These are phyloP conservation scores for Boletus reticuloceps DNA, from an alignment of 768 basidiomycete genomes.

Conservation along the genomic window DNA sequence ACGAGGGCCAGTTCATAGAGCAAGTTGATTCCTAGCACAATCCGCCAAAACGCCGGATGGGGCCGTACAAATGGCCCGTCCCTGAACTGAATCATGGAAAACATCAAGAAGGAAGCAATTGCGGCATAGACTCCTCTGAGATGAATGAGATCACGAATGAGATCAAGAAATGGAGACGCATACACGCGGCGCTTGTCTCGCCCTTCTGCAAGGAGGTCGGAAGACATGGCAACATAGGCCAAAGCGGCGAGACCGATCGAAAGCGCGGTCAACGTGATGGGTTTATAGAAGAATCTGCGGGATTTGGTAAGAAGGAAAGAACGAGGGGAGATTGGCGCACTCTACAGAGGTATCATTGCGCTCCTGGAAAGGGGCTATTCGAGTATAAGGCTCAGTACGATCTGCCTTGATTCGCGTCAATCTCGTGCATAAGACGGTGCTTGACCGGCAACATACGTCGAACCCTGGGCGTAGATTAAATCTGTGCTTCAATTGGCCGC, in stretches of 20 bases:
- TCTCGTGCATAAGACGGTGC: conserved; percentile 11
- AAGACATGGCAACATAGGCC: conserved; percentile 79
- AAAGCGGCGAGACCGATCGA: conserved; percentile 62
- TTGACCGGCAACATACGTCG: conserved; percentile 57
- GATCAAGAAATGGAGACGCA: conserved; percentile 25
- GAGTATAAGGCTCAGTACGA: conserved; percentile 79
- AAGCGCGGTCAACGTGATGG: conserved; percentile 74
- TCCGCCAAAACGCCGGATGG: conserved; percentile 84
- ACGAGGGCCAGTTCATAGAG: conserved; percentile 82
- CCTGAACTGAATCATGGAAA: conserved; percentile 86
- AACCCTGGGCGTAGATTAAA: conserved; percentile 54
- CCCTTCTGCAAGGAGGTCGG: conserved; percentile 83
- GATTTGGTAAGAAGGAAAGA: conserved; percentile 3
- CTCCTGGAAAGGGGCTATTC: conserved; percentile 82
- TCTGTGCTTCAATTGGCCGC: not conserved
- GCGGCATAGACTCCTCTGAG: conserved; percentile 75
- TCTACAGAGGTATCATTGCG: conserved; percentile 80
- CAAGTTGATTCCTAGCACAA: conserved; percentile 75
- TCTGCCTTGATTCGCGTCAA: conserved; percentile 55
- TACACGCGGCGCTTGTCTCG: conserved; percentile 79
- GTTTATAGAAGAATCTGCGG: conserved; percentile 83
- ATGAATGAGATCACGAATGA: conserved; percentile 14
- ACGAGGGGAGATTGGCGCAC: conserved; percentile 38
- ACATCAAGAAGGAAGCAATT: conserved; percentile 69
- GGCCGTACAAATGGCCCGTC: conserved; percentile 89